phyloP scores from a whole-genome alignment of 306 rosid species.

The Quercus variabilis region DNA sequence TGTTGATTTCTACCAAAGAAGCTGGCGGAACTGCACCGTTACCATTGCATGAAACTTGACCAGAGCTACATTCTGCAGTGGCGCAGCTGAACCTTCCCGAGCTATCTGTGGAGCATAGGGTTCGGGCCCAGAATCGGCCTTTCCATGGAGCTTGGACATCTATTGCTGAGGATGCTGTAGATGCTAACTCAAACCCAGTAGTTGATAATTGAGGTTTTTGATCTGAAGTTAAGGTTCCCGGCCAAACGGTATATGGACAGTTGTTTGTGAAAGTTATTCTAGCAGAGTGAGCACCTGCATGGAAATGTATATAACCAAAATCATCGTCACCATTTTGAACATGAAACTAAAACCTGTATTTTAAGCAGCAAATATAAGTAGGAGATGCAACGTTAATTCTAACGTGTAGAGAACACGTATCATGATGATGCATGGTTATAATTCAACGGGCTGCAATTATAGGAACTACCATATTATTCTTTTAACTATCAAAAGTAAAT shows the following conservation, averaged over 20 bases:
- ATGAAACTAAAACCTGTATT: not conserved
- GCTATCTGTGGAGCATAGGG: constrained; percentile 12
- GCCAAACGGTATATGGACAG: constrained; percentile 33
- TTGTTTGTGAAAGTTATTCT: constrained; percentile 22
- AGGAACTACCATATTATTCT: too few species aligned
- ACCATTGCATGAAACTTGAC: too few species aligned
- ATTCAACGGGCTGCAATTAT: too few species aligned
- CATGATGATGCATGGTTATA: too few species aligned
- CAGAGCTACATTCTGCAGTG: too few species aligned
- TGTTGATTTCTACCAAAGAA: constrained; percentile 1
- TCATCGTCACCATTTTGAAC: not conserved
- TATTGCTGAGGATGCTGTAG: not conserved
- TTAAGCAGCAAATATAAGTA: not conserved
- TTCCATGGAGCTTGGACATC: constrained; percentile 29
- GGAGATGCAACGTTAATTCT: too few species aligned
- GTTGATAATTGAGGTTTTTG: constrained; percentile 24
- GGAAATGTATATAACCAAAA: not conserved
- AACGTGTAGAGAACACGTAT: too few species aligned
- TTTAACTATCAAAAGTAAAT: too few species aligned
- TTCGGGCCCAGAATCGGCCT: constrained; percentile 41
- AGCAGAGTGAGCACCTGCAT: constrained; percentile 11
- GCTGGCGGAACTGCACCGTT: too few species aligned
- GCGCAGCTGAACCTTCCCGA: too few species aligned
- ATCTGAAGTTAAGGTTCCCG: constrained; percentile 28
- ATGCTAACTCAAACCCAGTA: constrained; percentile 29